phyloP scores from a whole-genome alignment of 257 asterid species.

The Scutellaria baicalensis region DNA sequence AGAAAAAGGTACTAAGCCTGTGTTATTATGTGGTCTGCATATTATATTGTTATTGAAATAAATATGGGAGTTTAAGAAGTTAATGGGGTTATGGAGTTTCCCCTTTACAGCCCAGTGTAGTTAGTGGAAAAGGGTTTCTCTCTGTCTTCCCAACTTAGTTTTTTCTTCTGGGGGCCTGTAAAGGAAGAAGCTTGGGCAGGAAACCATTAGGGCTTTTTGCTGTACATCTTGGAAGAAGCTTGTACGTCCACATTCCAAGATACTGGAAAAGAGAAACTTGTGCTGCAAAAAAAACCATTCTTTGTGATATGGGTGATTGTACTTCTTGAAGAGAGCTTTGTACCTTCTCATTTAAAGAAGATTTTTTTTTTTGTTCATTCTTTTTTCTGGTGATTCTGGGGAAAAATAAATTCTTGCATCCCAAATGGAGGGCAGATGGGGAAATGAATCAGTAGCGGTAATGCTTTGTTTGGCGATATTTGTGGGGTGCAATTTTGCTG shows the following conservation, averaged over 20 bases:
- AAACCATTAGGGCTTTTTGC: not conserved
- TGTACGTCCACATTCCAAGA: slow-evolving; percentile 20
- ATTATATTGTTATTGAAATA: not conserved
- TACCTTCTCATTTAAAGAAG: slow-evolving; percentile 18
- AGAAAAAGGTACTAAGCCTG: slow-evolving; percentile 22
- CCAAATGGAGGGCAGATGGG: slow-evolving; percentile 43
- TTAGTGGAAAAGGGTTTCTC: slow-evolving; percentile 30
- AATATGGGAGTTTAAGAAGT: slow-evolving; percentile 7
- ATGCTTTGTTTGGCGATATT: slow-evolving; percentile 45
- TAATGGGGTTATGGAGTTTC: slow-evolving; percentile 19
- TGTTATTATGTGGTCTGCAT: slow-evolving; percentile 2
- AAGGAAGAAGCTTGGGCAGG: slow-evolving; percentile 23
- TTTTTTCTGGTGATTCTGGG: slow-evolving; percentile 10
- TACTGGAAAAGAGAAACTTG: slow-evolving; percentile 14
- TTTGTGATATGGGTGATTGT: slow-evolving; percentile 24
- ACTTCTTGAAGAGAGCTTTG: slow-evolving; percentile 24
- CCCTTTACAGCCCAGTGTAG: slow-evolving; percentile 31
- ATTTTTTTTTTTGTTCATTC: not conserved
- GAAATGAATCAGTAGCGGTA: slow-evolving; percentile 23
- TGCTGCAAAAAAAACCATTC: slow-evolving; percentile 1
- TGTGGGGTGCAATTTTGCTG: slow-evolving; percentile 30
- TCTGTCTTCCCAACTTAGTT: slow-evolving; percentile 12
- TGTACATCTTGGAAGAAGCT: slow-evolving; percentile 24
- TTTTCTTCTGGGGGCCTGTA: slow-evolving; percentile 14
- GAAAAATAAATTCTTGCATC: not conserved